phyloP scores from a whole-genome alignment of 2,329 filamentous ascomycete species.

The Neonectria neomacrospora region DNA sequence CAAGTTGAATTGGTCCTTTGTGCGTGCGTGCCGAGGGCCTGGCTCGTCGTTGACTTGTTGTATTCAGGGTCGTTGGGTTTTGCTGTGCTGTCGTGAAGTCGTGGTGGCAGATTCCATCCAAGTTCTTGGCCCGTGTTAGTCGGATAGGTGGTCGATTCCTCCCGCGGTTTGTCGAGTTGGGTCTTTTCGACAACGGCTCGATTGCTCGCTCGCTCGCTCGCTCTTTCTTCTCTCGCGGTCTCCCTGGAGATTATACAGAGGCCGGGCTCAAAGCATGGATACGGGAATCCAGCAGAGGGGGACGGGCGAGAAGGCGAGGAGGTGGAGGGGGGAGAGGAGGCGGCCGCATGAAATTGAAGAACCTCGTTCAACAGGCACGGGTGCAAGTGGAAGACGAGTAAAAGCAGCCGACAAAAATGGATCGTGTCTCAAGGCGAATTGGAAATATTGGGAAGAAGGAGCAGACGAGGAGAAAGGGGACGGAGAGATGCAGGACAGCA shows the following conservation, averaged over 20 bases:
- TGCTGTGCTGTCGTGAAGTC: conserved; percentile 4
- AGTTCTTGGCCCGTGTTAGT: conserved; percentile 10
- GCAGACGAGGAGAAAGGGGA: conserved; percentile 14
- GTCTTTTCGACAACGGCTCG: background rate
- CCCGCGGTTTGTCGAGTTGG: background rate
- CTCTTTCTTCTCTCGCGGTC: conserved; percentile 15
- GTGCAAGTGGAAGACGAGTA: conserved; percentile 16
- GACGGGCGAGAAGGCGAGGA: conserved; percentile 33
- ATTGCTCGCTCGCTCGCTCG: conserved; percentile 2
- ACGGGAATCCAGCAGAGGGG: conserved; percentile 19
- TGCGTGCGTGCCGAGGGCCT: background rate
- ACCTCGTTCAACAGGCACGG: conserved; percentile 4
- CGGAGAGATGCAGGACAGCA: conserved; percentile 13
- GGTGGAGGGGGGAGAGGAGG: conserved; percentile 29
- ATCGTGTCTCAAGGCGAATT: conserved; percentile 15
- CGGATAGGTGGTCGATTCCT: conserved; percentile 3
- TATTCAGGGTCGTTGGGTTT: conserved; percentile 19
- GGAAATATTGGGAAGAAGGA: conserved; percentile 14
- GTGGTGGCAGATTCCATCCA: background rate
- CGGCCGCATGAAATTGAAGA: conserved; percentile 37
- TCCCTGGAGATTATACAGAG: conserved; percentile 20
- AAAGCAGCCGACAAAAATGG: conserved; percentile 18
- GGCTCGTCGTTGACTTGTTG: conserved; percentile 8
- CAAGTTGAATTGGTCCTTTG: conserved; percentile 9
- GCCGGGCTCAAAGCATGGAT: conserved; percentile 25